These are phyloP conservation scores for Fusarium ramigenum DNA, from an alignment of 2,329 filamentous ascomycete genomes.

Conservation along the genomic window DNA sequence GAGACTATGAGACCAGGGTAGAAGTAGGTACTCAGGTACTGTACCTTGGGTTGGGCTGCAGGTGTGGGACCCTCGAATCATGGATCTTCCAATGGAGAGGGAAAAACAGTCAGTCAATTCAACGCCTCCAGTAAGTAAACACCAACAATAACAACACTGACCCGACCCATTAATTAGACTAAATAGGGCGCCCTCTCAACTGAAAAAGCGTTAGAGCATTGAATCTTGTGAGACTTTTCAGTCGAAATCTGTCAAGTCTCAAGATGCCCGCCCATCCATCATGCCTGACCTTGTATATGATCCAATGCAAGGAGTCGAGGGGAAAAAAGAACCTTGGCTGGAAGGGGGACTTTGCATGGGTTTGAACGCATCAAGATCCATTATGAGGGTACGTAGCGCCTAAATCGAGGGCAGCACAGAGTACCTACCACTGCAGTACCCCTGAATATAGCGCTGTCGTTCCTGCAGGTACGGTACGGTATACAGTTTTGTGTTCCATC, in stretches of 20 bases:
- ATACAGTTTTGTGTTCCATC: constrained; percentile 1
- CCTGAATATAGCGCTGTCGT: constrained; percentile 42
- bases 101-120: background rate
- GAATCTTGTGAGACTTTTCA: constrained; percentile 2
- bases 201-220: constrained; percentile 17
- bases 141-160: constrained; percentile 5
- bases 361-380: constrained; percentile 22
- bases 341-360: constrained; percentile 22
- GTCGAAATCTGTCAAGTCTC: constrained; percentile 10
- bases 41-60: constrained; percentile 34
- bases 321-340: constrained; percentile 17
- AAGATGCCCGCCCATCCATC: background rate
- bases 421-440: constrained; percentile 30
- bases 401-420: constrained; percentile 1
- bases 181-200: constrained; percentile 7
- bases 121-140: background rate
- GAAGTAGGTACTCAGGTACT: too few relatives aligned
- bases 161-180: constrained; percentile 16
- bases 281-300: constrained; percentile 9
- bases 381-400: background rate
- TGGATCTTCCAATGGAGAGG: background rate
- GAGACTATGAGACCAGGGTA: background rate
- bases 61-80: constrained; percentile 31
- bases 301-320: constrained; percentile 33
- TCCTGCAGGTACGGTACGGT: constrained; percentile 45